These are phyloP conservation scores for Magnaporthiopsis poae DNA, from an alignment of 2,329 filamentous ascomycete genomes.

Conservation along the genomic window DNA sequence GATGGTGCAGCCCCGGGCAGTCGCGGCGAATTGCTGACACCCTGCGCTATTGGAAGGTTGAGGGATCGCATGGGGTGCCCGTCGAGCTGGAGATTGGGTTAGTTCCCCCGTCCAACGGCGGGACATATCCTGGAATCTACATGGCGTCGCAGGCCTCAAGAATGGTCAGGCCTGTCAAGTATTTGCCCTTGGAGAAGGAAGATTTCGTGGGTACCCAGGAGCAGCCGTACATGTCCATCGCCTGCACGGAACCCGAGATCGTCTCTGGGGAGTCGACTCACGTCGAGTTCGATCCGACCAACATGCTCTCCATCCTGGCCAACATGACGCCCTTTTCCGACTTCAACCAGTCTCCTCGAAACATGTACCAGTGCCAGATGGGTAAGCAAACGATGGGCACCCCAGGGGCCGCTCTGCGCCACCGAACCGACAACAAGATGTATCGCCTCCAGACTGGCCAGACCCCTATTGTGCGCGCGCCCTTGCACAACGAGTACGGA, in stretches of 20 bases:
- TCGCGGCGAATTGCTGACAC: conserved; percentile 75
- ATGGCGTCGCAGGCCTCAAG: conserved; percentile 77
- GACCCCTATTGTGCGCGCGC: conserved; percentile 83
- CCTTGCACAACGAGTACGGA: conserved; percentile 89
- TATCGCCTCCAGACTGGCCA: conserved; percentile 93
- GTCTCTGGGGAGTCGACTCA: conserved; percentile 83
- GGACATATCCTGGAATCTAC: conserved; percentile 94
- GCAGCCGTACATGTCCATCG: conserved; percentile 97
- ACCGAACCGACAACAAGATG: conserved; percentile 93
- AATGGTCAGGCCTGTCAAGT: conserved; percentile 88
- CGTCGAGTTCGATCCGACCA: conserved; percentile 86
- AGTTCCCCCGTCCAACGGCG: conserved; percentile 75
- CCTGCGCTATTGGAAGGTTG: conserved; percentile 89
- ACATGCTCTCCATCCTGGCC: conserved; percentile 92
- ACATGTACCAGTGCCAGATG: conserved; percentile 99
- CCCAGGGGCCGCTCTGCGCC: conserved; percentile 70
- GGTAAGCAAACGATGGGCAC: conserved; percentile 99
- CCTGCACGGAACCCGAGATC: conserved; percentile 79
- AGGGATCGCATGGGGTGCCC: conserved; percentile 71
- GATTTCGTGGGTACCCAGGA: conserved; percentile 90
- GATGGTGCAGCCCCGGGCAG: conserved; percentile 80
- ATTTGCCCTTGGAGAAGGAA: conserved; percentile 72
- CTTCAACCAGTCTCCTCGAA: conserved; percentile 95
- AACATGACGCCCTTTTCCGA: conserved; percentile 99
- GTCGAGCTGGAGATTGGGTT: conserved; percentile 83